Evolutionary conservation across 805 yeast species (phyloP).

Genomic region (Starmera quercuum): DNA sequence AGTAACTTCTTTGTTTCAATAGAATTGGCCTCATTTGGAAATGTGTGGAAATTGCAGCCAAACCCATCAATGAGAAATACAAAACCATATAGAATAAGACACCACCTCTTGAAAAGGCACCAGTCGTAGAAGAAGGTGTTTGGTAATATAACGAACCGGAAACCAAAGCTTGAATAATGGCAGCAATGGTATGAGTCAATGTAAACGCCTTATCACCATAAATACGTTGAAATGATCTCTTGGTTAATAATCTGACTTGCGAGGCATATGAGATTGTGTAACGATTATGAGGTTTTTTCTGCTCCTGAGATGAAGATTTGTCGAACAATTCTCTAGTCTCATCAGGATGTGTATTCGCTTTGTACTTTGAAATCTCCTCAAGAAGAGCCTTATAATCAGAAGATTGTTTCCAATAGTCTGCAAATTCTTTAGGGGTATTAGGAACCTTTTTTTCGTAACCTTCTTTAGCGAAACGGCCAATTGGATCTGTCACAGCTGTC

Average conservation of each 20-base stretch:
- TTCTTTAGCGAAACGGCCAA: slow-evolving; percentile 40
- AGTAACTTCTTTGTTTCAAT: slow-evolving; percentile 63
- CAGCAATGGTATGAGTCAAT: slow-evolving; percentile 19
- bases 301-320: slow-evolving; percentile 21
- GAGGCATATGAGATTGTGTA: slow-evolving; percentile 23
- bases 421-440: slow-evolving; percentile 54
- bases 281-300: slow-evolving; percentile 18
- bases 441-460: slow-evolving; percentile 53
- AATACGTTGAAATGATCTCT: slow-evolving; percentile 47
- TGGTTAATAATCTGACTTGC: slow-evolving; percentile 42
- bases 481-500: slow-evolving; percentile 63
- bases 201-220: slow-evolving; percentile 51
- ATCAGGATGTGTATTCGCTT: slow-evolving; percentile 20
- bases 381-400: slow-evolving; percentile 33
- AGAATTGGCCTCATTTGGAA: slow-evolving; percentile 51
- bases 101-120: slow-evolving; percentile 63
- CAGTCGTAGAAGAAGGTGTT: slow-evolving; percentile 39
- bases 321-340: slow-evolving; percentile 26
- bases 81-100: slow-evolving; percentile 51
- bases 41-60: slow-evolving; percentile 38
- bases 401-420: slow-evolving; percentile 47
- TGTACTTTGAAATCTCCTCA: slow-evolving; percentile 37
- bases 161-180: slow-evolving; percentile 49
- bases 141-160: slow-evolving; percentile 57
- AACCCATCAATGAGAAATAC: slow-evolving; percentile 41